Percentiles rank a stretch among this genome's conserved stretches.
Evolutionary conservation across 2,329 filamentous ascomycete genomes (phyloP).

Genomic region (Phyllosticta citriasiana): DNA sequence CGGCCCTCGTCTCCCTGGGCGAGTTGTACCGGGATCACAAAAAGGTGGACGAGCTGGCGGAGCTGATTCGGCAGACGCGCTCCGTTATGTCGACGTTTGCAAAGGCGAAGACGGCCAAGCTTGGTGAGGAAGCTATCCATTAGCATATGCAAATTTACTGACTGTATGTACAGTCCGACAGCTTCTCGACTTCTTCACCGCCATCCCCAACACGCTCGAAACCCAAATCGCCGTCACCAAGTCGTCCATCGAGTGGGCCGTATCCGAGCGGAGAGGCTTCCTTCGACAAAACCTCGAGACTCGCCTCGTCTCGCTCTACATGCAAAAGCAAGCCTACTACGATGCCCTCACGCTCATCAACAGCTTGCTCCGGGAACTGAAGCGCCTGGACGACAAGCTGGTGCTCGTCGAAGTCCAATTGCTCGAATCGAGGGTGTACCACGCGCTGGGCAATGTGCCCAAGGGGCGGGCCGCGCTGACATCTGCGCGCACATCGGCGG

Average conservation of each 20-base stretch:
- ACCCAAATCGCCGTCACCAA: constrained; percentile 92
- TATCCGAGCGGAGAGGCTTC: constrained; percentile 87
- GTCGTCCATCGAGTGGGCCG: constrained; percentile 99
- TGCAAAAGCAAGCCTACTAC: constrained; percentile 96
- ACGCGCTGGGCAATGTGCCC: constrained; percentile 89
- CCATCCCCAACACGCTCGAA: constrained; percentile 90
- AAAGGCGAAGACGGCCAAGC: constrained; percentile 96
- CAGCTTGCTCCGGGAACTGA: constrained; percentile 87
- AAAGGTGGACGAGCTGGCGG: constrained; percentile 72
- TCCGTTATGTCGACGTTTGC: constrained; percentile 91
- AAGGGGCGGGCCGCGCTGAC: constrained; percentile 94
- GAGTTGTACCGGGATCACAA: constrained; percentile 87
- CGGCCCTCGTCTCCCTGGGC: constrained; percentile 75
- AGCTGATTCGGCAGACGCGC: constrained; percentile 81
- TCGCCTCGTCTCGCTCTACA: constrained; percentile 84
- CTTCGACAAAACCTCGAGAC: constrained; percentile 97
- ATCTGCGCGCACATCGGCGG: constrained; percentile 85
- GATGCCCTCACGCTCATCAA: constrained; percentile 96
- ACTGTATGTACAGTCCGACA: constrained; percentile 61
- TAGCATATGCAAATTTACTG: neutral
- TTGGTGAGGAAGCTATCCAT: constrained; percentile 52
- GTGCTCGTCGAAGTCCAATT: constrained; percentile 96
- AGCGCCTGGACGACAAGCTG: constrained; percentile 96
- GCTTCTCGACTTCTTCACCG: constrained; percentile 87
- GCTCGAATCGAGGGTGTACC: constrained; percentile 92